Percentiles rank a stretch among this genome's conserved stretches.
phyloP scores from a whole-genome alignment of 441 rosid species.

The Aquilaria agallochum region DNA sequence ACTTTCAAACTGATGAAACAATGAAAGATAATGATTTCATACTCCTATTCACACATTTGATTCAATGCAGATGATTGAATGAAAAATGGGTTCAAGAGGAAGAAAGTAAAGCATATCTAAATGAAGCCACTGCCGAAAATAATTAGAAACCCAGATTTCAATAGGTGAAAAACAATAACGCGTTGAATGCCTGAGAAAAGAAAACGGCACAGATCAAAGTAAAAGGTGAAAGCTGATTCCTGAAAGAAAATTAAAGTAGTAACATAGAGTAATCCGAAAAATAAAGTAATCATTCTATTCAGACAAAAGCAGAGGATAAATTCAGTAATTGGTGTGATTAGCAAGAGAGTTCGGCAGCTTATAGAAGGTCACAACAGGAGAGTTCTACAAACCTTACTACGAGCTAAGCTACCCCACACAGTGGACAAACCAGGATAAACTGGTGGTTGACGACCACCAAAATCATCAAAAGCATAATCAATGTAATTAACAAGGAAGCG shows the following conservation, averaged over 20 bases:
- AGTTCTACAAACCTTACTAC: constrained; percentile 76
- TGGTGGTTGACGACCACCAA: constrained; percentile 98
- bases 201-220: background rate
- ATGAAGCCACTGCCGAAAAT: no score
- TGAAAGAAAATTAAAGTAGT: background rate
- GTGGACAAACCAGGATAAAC: constrained; percentile 99
- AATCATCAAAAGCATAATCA: constrained; percentile 98
- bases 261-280: background rate
- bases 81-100: no score
- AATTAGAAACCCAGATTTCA: no score
- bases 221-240: background rate
- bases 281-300: no score
- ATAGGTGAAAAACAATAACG: no score
- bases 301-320: background rate
- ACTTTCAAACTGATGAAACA: no score
- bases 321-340: background rate
- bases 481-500: constrained; percentile 92
- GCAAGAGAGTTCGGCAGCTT: background rate
- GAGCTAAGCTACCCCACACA: constrained; percentile 99
- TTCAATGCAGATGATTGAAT: no score
- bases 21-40: no score
- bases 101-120: no score
- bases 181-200: no score
- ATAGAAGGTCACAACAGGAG: constrained; percentile 2
- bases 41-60: no score